A percentile compares a stretch with the other conserved stretches of the same genome.
These are phyloP conservation scores for Sphaerulina populicola DNA, from an alignment of 2,329 filamentous ascomycete genomes.

Conservation along the genomic window DNA sequence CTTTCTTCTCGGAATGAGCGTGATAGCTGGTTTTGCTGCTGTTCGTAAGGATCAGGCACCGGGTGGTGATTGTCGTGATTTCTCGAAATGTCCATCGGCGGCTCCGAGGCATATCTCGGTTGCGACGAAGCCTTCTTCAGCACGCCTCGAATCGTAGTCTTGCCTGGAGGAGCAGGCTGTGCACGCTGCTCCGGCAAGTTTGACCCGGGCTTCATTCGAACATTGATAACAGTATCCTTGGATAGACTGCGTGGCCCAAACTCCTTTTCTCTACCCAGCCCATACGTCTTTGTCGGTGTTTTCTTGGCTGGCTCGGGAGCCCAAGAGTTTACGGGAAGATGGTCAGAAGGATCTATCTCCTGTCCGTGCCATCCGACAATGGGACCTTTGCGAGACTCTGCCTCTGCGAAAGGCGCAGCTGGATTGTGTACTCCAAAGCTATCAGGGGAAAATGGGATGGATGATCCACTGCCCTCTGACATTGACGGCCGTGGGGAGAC, in stretches of 20 bases:
- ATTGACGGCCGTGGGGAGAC: slow-evolving; percentile 59
- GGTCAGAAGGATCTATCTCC: slow-evolving; percentile 72
- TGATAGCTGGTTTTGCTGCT: slow-evolving; percentile 42
- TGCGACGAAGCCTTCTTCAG: slow-evolving; percentile 48
- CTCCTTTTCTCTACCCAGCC: slow-evolving; percentile 30
- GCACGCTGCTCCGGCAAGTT: slow-evolving; percentile 29
- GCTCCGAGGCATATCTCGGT: slow-evolving; percentile 8
- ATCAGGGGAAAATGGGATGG: slow-evolving; percentile 65
- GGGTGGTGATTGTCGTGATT: slow-evolving; percentile 39
- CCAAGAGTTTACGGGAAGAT: slow-evolving; percentile 68
- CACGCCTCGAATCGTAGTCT: slow-evolving; percentile 40
- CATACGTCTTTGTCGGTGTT: slow-evolving; percentile 32
- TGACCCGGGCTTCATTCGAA: slow-evolving; percentile 29
- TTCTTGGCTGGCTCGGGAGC: slow-evolving; percentile 66
- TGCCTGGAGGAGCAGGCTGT: slow-evolving; percentile 40
- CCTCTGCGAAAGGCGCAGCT: slow-evolving; percentile 16
- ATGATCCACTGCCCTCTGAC: slow-evolving; percentile 46
- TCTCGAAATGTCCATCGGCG: slow-evolving; percentile 19
- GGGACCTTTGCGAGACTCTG: slow-evolving; percentile 45
- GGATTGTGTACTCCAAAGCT: slow-evolving; percentile 68
- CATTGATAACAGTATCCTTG: slow-evolving; percentile 31
- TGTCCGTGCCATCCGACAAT: slow-evolving; percentile 68
- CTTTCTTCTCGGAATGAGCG: slow-evolving; percentile 30
- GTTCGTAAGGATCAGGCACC: slow-evolving; percentile 43
- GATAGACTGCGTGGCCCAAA: slow-evolving; percentile 28